Conservation (phyloP, 2,329 filamentous ascomycete genomes). For the Aspergillus clavatus region DNA sequence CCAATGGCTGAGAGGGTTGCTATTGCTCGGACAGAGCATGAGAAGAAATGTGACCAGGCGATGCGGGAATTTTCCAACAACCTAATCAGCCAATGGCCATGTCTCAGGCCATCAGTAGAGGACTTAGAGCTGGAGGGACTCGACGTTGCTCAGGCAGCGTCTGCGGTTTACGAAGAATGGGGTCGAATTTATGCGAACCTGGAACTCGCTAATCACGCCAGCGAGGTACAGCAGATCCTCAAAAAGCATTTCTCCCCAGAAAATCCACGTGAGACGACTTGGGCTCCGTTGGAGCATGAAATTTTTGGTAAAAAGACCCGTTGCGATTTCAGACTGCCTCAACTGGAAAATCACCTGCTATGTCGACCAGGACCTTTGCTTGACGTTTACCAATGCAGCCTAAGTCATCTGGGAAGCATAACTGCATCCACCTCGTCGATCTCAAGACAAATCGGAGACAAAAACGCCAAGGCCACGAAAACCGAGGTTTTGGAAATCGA, state of each 20-base stretch:
- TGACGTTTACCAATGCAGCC: neutral
- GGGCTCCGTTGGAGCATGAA: neutral
- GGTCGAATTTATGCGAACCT: constrained; percentile 46
- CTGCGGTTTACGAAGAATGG: constrained; percentile 45
- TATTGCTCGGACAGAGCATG: constrained; percentile 19
- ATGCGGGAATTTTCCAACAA: constrained; percentile 38
- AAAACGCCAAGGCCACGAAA: too few relatives aligned
- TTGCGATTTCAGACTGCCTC: constrained; percentile 1
- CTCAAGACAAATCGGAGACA: too few relatives aligned
- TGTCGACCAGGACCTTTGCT: constrained; percentile 1
- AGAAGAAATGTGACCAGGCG: constrained; percentile 29
- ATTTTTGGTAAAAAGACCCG: neutral
- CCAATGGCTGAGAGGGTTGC: constrained; percentile 21
- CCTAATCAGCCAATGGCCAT: constrained; percentile 47
- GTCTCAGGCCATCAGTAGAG: constrained; percentile 26
- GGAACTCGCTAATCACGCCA: constrained; percentile 43
- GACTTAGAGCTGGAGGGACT: constrained; percentile 1
- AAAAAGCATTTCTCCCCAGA: constrained; percentile 20
- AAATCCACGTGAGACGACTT: neutral
- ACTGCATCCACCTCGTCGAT: neutral
- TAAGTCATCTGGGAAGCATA: neutral
- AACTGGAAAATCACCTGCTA: constrained; percentile 6
- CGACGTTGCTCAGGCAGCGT: constrained; percentile 30
- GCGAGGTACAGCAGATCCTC: constrained; percentile 42
- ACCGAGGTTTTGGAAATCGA: constrained; percentile 20